Evolutionary conservation across 441 rosid genomes (phyloP).

Genomic region (Flueggea neowawraea): DNA sequence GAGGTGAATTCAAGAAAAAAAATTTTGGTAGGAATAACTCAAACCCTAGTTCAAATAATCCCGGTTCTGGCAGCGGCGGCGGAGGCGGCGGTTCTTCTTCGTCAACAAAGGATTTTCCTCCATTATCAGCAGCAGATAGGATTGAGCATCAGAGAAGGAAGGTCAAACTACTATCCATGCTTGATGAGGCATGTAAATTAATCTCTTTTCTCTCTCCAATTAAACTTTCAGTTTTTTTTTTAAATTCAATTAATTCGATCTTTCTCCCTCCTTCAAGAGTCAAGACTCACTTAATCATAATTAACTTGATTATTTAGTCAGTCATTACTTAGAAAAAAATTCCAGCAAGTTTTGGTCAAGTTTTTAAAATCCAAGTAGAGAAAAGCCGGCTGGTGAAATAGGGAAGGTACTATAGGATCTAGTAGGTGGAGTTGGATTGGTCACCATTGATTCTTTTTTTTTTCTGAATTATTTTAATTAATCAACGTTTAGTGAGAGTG

Average conservation of each 20-base stretch:
- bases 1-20: constrained; percentile 51
- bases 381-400: constrained; percentile 63
- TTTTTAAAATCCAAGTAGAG: not conserved
- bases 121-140: constrained; percentile 71
- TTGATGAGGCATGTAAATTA: constrained; percentile 88
- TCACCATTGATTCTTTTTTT: constrained; percentile 11
- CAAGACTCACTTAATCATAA: too few relatives aligned
- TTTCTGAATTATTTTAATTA: constrained; percentile 4
- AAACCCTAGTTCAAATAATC: constrained; percentile 45
- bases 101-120: constrained; percentile 51
- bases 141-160: constrained; percentile 92
- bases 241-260: not conserved
- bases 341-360: not conserved
- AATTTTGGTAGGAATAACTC: constrained; percentile 43
- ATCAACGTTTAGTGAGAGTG: not conserved
- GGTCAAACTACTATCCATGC: constrained; percentile 85
- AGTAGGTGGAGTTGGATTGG: constrained; percentile 39
- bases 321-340: not conserved
- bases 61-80: constrained; percentile 21
- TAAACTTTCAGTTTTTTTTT: constrained; percentile 13
- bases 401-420: constrained; percentile 41
- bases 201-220: constrained; percentile 19
- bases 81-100: constrained; percentile 54
- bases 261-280: too few relatives aligned
- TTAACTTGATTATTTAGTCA: not conserved